Percentiles rank a stretch among this genome's conserved stretches.
These are phyloP conservation scores for Scheffersomyces insectosa DNA, from an alignment of 1,139 yeast species.

Conservation along the genomic window DNA sequence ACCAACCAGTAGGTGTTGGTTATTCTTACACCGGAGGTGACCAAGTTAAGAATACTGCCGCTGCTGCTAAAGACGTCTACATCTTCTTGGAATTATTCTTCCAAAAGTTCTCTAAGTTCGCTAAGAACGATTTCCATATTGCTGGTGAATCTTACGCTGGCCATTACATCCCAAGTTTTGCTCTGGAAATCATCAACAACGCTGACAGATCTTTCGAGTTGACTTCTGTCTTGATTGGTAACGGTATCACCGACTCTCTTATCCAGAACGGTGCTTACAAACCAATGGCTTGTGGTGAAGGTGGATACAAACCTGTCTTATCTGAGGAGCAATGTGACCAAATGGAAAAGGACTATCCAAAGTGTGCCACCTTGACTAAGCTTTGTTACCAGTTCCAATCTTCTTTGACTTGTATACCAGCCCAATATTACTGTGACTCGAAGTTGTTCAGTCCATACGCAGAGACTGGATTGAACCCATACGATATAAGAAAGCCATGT, in stretches of 20 bases:
- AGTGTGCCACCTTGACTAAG: conserved; percentile 52
- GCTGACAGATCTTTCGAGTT: conserved; percentile 69
- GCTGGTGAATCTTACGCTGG: conserved; percentile 92
- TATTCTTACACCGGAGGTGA: conserved; percentile 67
- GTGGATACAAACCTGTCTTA: conserved; percentile 71
- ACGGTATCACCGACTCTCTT: conserved; percentile 78
- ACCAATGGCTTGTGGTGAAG: conserved; percentile 85
- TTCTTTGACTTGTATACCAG: conserved; percentile 55
- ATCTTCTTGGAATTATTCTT: conserved; percentile 76
- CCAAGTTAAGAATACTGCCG: conserved; percentile 57
- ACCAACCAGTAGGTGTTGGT: conserved; percentile 78
- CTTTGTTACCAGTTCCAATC: conserved; percentile 54
- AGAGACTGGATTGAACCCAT: conserved; percentile 64
- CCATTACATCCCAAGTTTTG: conserved; percentile 80
- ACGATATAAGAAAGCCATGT: conserved; percentile 67
- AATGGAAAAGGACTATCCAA: conserved; percentile 52
- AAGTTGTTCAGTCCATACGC: conserved; percentile 53
- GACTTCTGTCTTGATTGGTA: conserved; percentile 74
- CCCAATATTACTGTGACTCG: conserved; percentile 38
- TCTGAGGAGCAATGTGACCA: conserved; percentile 59
- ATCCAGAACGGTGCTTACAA: conserved; percentile 68
- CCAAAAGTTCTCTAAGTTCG: conserved; percentile 67
- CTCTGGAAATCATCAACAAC: conserved; percentile 66
- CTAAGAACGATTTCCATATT: conserved; percentile 66
- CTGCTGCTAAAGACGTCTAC: conserved; percentile 80